Conservation (phyloP, 2,329 filamentous ascomycete genomes). For the Cephalotrichum gorgonifer region DNA sequence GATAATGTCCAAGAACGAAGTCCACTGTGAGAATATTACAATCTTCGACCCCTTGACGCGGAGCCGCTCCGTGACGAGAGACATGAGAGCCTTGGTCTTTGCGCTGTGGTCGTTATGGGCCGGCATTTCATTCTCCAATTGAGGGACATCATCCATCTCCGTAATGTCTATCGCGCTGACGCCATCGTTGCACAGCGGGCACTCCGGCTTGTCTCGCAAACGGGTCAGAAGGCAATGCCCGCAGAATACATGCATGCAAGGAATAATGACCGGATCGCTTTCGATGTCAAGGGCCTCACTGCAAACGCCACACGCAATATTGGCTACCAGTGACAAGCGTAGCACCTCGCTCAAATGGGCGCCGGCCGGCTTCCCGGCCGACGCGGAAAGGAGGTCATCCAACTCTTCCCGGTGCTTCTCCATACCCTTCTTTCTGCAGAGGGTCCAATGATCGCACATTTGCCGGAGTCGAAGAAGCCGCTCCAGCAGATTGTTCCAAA, state of each 20-base stretch:
- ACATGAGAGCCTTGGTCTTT: slow-evolving; percentile 71
- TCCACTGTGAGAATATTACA: slow-evolving; percentile 71
- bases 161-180: slow-evolving; percentile 39
- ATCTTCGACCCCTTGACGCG: slow-evolving; percentile 56
- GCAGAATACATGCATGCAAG: slow-evolving; percentile 76
- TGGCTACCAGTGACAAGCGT: slow-evolving; percentile 58
- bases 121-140: slow-evolving; percentile 28
- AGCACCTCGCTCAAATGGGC: slow-evolving; percentile 65
- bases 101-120: slow-evolving; percentile 61
- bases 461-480: slow-evolving; percentile 74
- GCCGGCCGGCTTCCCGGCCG: slow-evolving; percentile 54
- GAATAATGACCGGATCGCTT: slow-evolving; percentile 69
- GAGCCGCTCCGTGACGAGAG: slow-evolving; percentile 61
- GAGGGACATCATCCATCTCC: not conserved
- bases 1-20: slow-evolving; percentile 61
- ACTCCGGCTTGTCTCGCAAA: slow-evolving; percentile 67
- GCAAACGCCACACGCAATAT: slow-evolving; percentile 73
- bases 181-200: slow-evolving; percentile 70
- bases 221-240: slow-evolving; percentile 62
- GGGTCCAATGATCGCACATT: slow-evolving; percentile 79
- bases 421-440: slow-evolving; percentile 62
- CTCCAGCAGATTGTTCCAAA: slow-evolving; percentile 52
- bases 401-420: slow-evolving; percentile 60
- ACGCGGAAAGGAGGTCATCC: slow-evolving; percentile 27
- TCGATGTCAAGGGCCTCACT: slow-evolving; percentile 48